phyloP scores from a whole-genome alignment of 257 asterid species.

The Paulownia fortunei region DNA sequence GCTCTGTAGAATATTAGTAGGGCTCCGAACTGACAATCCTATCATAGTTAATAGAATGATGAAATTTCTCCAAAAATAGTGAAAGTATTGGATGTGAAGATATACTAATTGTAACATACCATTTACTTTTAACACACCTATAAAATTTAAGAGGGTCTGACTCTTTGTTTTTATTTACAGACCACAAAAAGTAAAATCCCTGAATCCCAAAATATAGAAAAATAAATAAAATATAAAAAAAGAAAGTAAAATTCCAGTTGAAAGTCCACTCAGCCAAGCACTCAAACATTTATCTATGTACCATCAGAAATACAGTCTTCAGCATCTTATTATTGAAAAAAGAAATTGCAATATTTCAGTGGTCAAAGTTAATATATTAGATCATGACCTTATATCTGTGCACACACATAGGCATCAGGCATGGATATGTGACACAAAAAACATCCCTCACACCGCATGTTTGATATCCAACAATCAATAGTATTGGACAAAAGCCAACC shows the following conservation, averaged over 20 bases:
- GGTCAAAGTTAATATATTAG: neutral
- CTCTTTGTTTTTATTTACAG: neutral
- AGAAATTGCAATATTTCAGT: neutral
- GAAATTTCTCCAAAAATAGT: neutral
- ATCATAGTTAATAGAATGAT: neutral
- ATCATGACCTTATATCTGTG: neutral
- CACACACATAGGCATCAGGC: neutral
- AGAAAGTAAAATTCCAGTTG: neutral
- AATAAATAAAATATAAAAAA: neutral
- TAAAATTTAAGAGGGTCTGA: neutral
- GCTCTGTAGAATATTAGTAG: neutral
- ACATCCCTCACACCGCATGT: too few relatives aligned
- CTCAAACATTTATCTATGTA: neutral
- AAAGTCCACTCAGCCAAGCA: slow-evolving; percentile 1
- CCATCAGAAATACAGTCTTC: neutral
- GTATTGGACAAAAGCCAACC: neutral
- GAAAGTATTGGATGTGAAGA: neutral
- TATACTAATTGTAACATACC: neutral
- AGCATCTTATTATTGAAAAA: neutral
- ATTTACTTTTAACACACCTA: neutral
- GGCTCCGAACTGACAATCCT: neutral
- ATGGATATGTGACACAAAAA: neutral
- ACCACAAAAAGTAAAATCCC: neutral
- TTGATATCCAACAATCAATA: neutral
- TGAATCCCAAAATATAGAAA: neutral